Base-by-base conservation (phyloP, 1,139 yeast genomes). In the Suhomyces terraborum region DNA sequence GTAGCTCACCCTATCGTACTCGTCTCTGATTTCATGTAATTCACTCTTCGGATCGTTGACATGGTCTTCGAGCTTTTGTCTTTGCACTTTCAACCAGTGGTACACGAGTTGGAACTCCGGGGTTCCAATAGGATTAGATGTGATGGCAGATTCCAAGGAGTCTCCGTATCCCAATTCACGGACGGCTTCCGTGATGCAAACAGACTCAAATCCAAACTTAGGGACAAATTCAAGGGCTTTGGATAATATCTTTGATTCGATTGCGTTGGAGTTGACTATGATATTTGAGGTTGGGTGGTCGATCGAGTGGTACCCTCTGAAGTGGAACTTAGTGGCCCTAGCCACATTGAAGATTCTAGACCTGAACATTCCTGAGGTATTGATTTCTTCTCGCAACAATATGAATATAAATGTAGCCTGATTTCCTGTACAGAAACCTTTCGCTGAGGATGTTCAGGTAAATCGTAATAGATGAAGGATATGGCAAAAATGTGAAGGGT, bases 111-210 rank as follows among this genome's bases (percentile, higher is more conserved):
- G 84, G 35, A 67, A 64, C 36, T 75, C 78, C 1, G 70, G 58
- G 29, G 56, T 56, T 64, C 64, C 67, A 14, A 56, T 49, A 16
- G 62, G 53, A 7, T 61, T 55, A 20, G 63, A 51, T 1, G 70
- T 55, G 12, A 88, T 76, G 3, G 82, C 69, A 2, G 84, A 76
- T 32, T 75, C 77, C 31, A 87, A 70, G n/a, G 88, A 78, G 46
- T 87, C 89, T 6, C 82, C 74, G 52, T 82, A 77, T 2, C 82
- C 79, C 51, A 80, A 62, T 6, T 80, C 82, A 27, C 80, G 71
- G 6, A 84, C 70, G 4, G 94, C 86, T 31, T 73, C 64, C 1
- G 77, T 67, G 6, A 93, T 67, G 9, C 95, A 81, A 29, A 65
- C 61, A 32, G 76, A 75, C 43, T 75, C 67, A 60, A 93, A 88